Percentiles rank a stretch among this genome's conserved stretches.
Evolutionary conservation across 1,139 yeast species (phyloP).

Genomic region (Casaregolazyma lundiana): DNA sequence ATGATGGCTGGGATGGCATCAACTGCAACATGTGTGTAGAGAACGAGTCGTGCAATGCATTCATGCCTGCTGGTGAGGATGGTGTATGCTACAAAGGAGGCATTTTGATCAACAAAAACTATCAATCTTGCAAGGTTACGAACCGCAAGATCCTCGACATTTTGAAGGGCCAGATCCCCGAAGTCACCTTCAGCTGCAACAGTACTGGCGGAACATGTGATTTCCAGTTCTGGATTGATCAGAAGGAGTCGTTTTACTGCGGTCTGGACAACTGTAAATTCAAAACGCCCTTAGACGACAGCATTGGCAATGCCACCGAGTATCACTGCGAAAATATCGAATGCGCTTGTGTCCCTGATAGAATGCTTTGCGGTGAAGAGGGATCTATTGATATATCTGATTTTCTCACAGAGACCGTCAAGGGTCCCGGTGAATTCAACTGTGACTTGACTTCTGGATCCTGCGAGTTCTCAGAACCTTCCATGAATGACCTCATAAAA

Average conservation of each 20-base stretch:
- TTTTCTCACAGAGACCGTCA: slow-evolving; percentile 80
- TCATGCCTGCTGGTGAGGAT: slow-evolving; percentile 79
- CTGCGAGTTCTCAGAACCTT: slow-evolving; percentile 87
- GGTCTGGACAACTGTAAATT: slow-evolving; percentile 69
- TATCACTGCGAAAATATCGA: slow-evolving; percentile 72
- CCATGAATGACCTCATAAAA: slow-evolving; percentile 87
- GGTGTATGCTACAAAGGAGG: slow-evolving; percentile 95
- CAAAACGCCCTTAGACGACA: slow-evolving; percentile 48
- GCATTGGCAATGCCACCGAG: slow-evolving; percentile 55
- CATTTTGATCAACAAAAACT: slow-evolving; percentile 69
- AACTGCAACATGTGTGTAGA: slow-evolving; percentile 78
- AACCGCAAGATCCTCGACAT: slow-evolving; percentile 75
- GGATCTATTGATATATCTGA: slow-evolving; percentile 95
- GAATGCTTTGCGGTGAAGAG: slow-evolving; percentile 88
- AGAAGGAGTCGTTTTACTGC: slow-evolving; percentile 85
- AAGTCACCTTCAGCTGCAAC: slow-evolving; percentile 88
- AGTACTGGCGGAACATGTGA: slow-evolving; percentile 61
- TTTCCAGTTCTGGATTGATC: slow-evolving; percentile 95
- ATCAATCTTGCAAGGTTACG: slow-evolving; percentile 94
- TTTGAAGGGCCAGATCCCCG: slow-evolving; percentile 75
- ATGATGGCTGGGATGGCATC: slow-evolving; percentile 87
- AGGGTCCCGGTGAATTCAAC: slow-evolving; percentile 88
- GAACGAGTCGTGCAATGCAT: slow-evolving; percentile 74
- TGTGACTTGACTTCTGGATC: slow-evolving; percentile 60
- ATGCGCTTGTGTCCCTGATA: slow-evolving; percentile 85